Evolutionary conservation across 148 eudicot species (phyloP), one percentile per base, ranked within the genome.

Genomic region (Dianthus caryophyllus): DNA sequence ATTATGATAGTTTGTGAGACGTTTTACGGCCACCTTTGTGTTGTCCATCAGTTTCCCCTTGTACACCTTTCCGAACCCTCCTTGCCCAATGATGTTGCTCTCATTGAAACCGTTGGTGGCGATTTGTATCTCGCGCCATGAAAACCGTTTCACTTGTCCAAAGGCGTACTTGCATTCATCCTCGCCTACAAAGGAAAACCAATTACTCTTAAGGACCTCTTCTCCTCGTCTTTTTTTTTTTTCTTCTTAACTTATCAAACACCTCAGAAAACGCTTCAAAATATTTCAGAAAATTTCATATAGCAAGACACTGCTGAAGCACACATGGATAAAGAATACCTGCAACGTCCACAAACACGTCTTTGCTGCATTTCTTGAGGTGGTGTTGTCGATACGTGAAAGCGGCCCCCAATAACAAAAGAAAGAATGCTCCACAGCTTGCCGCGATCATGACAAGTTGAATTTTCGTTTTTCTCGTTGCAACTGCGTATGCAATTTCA

Each of bases 41-140:
- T 78, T 75, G 67, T 94, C 90, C 46, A 76, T 38, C 59, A 94
- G 78, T 24, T 76, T 68, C 10, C 98, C 98, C 72, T 75, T 87
- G 81, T 90, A 90, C 27, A 94, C 98, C 72, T 86, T 94, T n/a
- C 96, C 98, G 62, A 83, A 94, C 26, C 98, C 98, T 62, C 98
- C 98, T 79, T 84, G 97, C 54, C 98, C 98, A n/a, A 94, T 86
- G 38, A 94, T 61, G 66, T 82, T 90, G 71, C 70, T 78, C 70
- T 90, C 97, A 61, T 77, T 82, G 72, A 94, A 94, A 71, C 88
- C 82, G 44, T 83, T 82, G 10, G 98, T 90, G 8, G 92, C 91
- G 2, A 94, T 78, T 75, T 86, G 96, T 64, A 94, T 72, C 72
- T 90, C 97, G 20, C 97, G 96, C 90, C 88, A 88, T 16, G 96